These are phyloP conservation scores for Saccharomycopsis sp. DNA, from an alignment of 805 yeast genomes.

Conservation along the genomic window DNA sequence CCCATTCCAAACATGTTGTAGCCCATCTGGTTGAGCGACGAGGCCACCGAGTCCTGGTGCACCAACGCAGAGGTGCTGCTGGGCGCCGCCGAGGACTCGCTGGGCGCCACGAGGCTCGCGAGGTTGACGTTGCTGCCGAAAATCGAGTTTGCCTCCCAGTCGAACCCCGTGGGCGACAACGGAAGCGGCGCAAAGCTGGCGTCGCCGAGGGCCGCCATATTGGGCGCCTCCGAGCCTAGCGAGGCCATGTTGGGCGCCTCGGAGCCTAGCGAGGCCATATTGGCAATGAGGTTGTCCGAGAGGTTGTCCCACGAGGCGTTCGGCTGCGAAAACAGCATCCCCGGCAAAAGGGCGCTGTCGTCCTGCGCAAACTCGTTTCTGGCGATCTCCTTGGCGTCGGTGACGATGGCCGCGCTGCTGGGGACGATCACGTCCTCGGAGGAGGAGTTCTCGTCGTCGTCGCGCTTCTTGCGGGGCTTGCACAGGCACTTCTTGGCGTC, in stretches of 20 bases:
- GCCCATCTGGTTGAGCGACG: slow-evolving; percentile 16
- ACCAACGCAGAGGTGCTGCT: slow-evolving; percentile 2
- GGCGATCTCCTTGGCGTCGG: too few relatives aligned
- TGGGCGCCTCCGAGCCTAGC: background rate
- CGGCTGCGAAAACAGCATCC: too few relatives aligned
- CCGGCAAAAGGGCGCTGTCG: too few relatives aligned
- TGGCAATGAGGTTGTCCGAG: slow-evolving; percentile 2
- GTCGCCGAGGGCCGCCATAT: too few relatives aligned
- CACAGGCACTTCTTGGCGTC: slow-evolving; percentile 21
- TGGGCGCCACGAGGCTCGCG: background rate
- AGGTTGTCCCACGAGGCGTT: background rate
- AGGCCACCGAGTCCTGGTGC: slow-evolving; percentile 19
- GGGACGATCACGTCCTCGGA: slow-evolving; percentile 1
- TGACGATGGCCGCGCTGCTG: background rate
- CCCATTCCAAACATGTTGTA: slow-evolving; percentile 22
- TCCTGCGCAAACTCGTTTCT: too few relatives aligned
- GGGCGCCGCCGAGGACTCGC: slow-evolving; percentile 3
- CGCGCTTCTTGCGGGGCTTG: slow-evolving; percentile 9
- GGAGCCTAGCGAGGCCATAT: slow-evolving; percentile 1
- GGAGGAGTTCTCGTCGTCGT: background rate
- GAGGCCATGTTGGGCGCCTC: background rate
- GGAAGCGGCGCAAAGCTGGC: slow-evolving; percentile 4
- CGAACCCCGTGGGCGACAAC: slow-evolving; percentile 14
- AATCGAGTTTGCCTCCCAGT: slow-evolving; percentile 19
- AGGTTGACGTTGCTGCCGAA: slow-evolving; percentile 1